Percentiles rank a stretch among this genome's conserved stretches.
These are phyloP conservation scores for Dichotomopilus funicola DNA, from an alignment of 2,329 filamentous ascomycete genomes.

Conservation along the genomic window DNA sequence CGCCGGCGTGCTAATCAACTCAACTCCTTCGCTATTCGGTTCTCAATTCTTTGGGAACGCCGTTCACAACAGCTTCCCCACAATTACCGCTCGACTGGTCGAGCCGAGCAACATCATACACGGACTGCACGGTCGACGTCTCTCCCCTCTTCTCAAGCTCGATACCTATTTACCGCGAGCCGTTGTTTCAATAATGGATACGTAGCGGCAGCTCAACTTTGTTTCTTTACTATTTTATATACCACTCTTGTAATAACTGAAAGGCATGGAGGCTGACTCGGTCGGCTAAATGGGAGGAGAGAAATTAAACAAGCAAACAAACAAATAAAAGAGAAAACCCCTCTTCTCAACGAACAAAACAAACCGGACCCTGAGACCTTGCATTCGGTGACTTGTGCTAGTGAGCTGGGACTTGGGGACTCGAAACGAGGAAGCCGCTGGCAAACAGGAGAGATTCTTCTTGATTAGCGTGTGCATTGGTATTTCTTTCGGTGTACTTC, in stretches of 20 bases:
- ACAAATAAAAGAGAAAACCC: neutral
- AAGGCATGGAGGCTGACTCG: neutral
- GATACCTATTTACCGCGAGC: too few relatives aligned
- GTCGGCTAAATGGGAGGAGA: neutral
- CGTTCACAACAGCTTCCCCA: neutral
- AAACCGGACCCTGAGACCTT: neutral
- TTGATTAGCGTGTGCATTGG: too few relatives aligned
- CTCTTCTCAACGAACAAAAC: neutral
- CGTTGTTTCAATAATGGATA: too few relatives aligned
- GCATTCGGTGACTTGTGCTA: too few relatives aligned
- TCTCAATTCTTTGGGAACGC: too few relatives aligned
- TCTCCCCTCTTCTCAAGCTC: neutral
- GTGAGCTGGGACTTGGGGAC: too few relatives aligned
- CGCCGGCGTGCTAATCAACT: slow-evolving; percentile 4
- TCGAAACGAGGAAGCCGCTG: too few relatives aligned
- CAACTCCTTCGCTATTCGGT: neutral
- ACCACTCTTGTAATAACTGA: slow-evolving; percentile 13
- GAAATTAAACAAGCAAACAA: neutral
- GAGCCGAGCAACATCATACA: neutral
- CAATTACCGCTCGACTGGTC: neutral
- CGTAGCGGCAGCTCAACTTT: neutral
- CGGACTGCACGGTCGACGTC: neutral
- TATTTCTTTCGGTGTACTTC: too few relatives aligned
- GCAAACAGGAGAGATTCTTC: too few relatives aligned
- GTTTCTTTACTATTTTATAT: slow-evolving; percentile 1